Conservation (phyloP, 495 filamentous ascomycete species). For the Neurospora sp. region DNA sequence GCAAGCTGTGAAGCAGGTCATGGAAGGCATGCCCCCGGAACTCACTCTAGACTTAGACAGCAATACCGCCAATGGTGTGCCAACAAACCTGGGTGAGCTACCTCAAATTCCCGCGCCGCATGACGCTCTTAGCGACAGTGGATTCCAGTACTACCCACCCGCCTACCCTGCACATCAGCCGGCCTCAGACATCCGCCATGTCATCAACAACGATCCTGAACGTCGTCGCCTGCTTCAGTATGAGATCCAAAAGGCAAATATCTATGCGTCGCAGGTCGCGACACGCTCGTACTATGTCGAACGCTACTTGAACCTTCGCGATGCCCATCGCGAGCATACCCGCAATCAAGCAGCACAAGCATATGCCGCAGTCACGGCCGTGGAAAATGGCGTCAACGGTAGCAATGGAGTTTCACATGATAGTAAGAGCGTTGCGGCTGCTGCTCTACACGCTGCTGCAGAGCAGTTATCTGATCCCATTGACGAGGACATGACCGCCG, state of each 20-base stretch:
- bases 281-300: conserved; percentile 76
- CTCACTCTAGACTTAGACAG: conserved; percentile 40
- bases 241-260: conserved; percentile 79
- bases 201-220: conserved; percentile 22
- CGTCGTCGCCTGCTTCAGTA: conserved; percentile 53
- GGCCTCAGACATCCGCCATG: conserved; percentile 27
- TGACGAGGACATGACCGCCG: conserved; percentile 48
- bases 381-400: conserved; percentile 15
- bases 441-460: conserved; percentile 13
- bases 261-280: conserved; percentile 63
- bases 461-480: conserved; percentile 25
- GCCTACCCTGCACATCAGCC: conserved; percentile 22
- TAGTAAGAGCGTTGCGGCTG: conserved; percentile 16
- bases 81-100: background rate
- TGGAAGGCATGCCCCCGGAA: conserved; percentile 50
- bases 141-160: conserved; percentile 28
- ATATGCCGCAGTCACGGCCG: conserved; percentile 2
- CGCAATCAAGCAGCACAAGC: conserved; percentile 12
- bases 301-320: conserved; percentile 61
- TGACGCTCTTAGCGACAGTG: background rate
- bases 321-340: conserved; percentile 35
- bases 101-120: conserved; percentile 7
- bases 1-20: conserved; percentile 46
- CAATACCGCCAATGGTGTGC: conserved; percentile 2
- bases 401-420: conserved; percentile 3